A percentile compares a stretch with the other conserved stretches of the same genome.
phyloP scores from a whole-genome alignment of 2,329 filamentous ascomycete genomes.

The Aspergillus tanneri region DNA sequence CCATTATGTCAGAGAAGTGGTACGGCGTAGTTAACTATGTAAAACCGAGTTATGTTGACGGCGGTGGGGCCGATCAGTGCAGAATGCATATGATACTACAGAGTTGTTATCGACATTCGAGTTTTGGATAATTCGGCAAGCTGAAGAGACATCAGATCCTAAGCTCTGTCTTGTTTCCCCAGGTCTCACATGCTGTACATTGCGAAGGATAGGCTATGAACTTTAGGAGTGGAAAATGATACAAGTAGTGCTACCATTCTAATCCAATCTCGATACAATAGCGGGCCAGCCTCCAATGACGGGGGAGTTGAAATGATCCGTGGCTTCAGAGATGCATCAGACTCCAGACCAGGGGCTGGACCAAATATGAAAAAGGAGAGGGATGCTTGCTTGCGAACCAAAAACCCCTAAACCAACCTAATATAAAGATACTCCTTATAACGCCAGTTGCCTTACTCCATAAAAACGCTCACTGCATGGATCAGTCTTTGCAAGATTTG shows the following conservation, averaged over 20 bases:
- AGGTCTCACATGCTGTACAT: no score
- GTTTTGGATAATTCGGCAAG: no score
- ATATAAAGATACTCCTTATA: conserved; percentile 11
- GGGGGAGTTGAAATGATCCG: not conserved
- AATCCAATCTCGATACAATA: not conserved
- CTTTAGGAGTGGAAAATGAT: not conserved
- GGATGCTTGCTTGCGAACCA: conserved; percentile 1
- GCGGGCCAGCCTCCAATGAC: not conserved
- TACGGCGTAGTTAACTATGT: not conserved
- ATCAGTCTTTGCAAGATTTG: conserved; percentile 14
- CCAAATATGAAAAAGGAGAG: not conserved
- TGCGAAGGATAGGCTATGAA: no score
- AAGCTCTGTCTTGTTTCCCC: no score
- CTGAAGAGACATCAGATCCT: no score
- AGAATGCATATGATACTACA: no score
- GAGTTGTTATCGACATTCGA: no score
- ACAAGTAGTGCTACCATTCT: conserved; percentile 6
- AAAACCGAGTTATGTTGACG: not conserved
- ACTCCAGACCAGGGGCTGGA: conserved; percentile 4
- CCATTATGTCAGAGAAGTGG: no score
- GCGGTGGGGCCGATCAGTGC: not conserved
- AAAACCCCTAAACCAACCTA: conserved; percentile 1
- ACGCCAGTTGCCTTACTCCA: conserved; percentile 23
- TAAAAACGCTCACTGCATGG: conserved; percentile 21
- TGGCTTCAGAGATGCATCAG: conserved; percentile 3